Percentiles rank a stretch among this genome's conserved stretches.
Evolutionary conservation across 2,329 filamentous ascomycete species (phyloP).

Genomic region (Xylaria polymorpha): DNA sequence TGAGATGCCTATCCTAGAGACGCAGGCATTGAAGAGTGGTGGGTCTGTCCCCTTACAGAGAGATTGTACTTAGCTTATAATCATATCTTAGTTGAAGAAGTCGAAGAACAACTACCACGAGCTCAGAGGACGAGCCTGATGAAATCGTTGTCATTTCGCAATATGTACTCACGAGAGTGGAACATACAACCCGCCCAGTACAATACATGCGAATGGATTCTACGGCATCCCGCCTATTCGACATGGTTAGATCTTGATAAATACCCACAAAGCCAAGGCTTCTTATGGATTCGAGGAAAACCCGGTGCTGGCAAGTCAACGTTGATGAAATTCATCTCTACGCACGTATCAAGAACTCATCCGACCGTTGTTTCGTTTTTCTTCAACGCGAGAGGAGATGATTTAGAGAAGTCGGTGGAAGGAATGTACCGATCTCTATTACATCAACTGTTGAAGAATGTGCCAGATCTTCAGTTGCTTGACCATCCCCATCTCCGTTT

Average conservation of each 20-base stretch:
- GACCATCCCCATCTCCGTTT: conserved; percentile 1
- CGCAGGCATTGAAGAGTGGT: neutral
- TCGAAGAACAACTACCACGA: neutral
- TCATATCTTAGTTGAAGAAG: neutral
- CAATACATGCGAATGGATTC: conserved; percentile 45
- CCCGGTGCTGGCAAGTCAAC: conserved; percentile 58
- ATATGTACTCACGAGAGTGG: conserved; percentile 35
- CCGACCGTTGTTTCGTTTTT: conserved; percentile 54
- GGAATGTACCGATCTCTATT: conserved; percentile 65
- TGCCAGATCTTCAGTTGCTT: conserved; percentile 49
- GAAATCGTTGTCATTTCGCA: conserved; percentile 36
- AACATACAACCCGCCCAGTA: conserved; percentile 36
- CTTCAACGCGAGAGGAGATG: conserved; percentile 60
- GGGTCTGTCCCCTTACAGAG: neutral
- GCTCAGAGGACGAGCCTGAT: neutral
- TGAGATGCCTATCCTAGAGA: neutral
- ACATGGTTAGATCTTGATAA: conserved; percentile 49
- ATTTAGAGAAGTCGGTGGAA: conserved; percentile 56
- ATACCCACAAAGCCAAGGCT: conserved; percentile 47
- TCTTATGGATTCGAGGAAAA: conserved; percentile 58
- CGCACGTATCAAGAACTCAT: conserved; percentile 29
- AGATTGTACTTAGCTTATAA: neutral
- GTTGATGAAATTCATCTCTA: conserved; percentile 54
- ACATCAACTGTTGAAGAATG: conserved; percentile 55
- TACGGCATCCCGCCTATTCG: conserved; percentile 43